Evolutionary conservation across 75 land plant species (phyloP).

Genomic region (Pinus albicaulis): DNA sequence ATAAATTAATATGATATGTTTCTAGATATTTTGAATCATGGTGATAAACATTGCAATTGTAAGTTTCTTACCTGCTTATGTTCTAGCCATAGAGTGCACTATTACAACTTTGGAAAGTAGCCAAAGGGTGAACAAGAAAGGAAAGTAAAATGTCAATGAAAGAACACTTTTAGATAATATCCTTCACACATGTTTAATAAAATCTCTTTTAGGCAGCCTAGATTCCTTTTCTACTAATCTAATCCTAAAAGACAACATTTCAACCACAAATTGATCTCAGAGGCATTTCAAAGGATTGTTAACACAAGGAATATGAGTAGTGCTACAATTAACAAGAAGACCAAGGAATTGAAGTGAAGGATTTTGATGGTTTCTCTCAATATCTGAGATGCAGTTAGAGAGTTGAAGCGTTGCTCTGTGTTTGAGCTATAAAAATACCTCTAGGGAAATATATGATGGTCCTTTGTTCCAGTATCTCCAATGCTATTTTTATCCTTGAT

Average conservation of each 20-base stretch:
- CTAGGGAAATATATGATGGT: background rate
- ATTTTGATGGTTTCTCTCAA: slow-evolving; percentile 68
- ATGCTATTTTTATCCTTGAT: too few species aligned
- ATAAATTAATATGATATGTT: slow-evolving; percentile 46
- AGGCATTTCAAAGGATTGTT: slow-evolving; percentile 45
- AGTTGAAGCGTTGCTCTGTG: slow-evolving; percentile 11
- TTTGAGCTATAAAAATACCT: background rate
- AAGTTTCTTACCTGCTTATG: slow-evolving; percentile 48
- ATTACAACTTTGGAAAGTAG: slow-evolving; percentile 54
- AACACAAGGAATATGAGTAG: slow-evolving; percentile 72
- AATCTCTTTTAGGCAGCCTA: slow-evolving; percentile 39
- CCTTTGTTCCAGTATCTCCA: too few species aligned
- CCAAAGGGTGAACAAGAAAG: slow-evolving; percentile 50
- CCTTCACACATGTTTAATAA: slow-evolving; percentile 32
- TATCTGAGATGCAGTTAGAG: slow-evolving; percentile 70
- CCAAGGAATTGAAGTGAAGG: slow-evolving; percentile 45
- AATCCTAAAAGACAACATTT: slow-evolving; percentile 30
- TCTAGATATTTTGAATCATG: slow-evolving; percentile 34
- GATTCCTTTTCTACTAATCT: slow-evolving; percentile 26
- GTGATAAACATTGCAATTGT: slow-evolving; percentile 15
- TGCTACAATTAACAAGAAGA: slow-evolving; percentile 37
- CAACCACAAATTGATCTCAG: slow-evolving; percentile 38
- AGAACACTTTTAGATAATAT: slow-evolving; percentile 47
- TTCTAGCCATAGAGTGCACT: slow-evolving; percentile 57
- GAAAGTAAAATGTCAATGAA: slow-evolving; percentile 52